Base-by-base conservation (phyloP, 1,284 basidiomycete genomes). In the Ustilago nuda region DNA sequence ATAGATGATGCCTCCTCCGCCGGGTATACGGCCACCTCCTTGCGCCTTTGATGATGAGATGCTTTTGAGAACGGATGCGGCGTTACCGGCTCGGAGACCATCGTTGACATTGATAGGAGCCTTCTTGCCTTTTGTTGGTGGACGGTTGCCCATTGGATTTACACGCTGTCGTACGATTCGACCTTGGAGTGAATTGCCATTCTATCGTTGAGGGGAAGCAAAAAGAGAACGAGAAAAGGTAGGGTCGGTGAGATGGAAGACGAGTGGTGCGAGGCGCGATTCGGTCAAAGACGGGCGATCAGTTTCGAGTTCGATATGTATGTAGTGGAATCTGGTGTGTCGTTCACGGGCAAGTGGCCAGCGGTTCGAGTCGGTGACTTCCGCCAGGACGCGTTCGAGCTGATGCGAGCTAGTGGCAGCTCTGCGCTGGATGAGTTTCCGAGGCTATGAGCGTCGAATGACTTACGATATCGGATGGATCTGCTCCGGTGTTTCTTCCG, bases 11-110 rank as follows among this genome's bases (percentile, higher is more conserved):
- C 66, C 71, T 37, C 75, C 75, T 1, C 75, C 71, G 52, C 75
- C 75, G 12, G 75, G 75, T 59, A 77, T 77, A 13, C 75, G 69
- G 11, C 75, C 75, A 32, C 75, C 75, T 37, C 70, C 70, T 57
- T 73, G 68, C 2, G 75, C 66, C 53, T 66, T 70, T n/a, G 75
- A 73, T 37, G 67, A 70, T 8, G 70, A 61, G 43, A 77, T 72
- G 67, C 67, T 67, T 46, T 64, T 72, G 55, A 77, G 70, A 7
- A 76, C 57, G 11, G 69, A 51, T 3, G 75, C 70, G 1, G 75
- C 63, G 36, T 77, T 77, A 33, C 66, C 75, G 5, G 75, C 57
- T 48, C 71, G 60, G 12, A 77, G 60, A 12, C 71, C 75, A 41
- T 77, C 75, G 35, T 73, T 73, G 57, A 73, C 71, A 35, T 77